These are phyloP conservation scores for Nicotiana obtusifolia DNA, from an alignment of 257 asterid species.

Conservation along the genomic window DNA sequence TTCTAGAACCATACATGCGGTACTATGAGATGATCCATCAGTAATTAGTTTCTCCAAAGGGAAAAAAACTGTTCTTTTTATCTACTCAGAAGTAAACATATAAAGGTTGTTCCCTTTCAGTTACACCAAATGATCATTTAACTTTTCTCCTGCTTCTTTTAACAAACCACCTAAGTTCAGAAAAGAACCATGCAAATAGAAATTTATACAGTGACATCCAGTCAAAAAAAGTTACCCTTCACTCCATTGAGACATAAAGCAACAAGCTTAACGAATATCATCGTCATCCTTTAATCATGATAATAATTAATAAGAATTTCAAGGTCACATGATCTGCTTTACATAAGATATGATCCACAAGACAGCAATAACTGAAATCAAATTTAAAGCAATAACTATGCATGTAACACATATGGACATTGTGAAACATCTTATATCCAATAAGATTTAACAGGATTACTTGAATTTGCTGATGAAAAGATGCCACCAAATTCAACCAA, in stretches of 20 bases:
- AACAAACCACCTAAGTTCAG: background rate
- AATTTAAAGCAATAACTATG: background rate
- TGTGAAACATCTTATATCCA: no score
- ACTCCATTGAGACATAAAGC: background rate
- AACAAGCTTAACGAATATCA: background rate
- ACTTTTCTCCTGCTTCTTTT: background rate
- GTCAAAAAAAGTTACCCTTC: background rate
- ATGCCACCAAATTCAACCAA: background rate
- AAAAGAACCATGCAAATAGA: background rate
- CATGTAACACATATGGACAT: background rate
- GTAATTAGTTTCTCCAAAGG: background rate
- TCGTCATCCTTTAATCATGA: background rate
- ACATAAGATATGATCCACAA: background rate
- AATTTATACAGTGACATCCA: background rate
- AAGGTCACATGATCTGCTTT: background rate
- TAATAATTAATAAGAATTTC: background rate
- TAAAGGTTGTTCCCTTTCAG: background rate
- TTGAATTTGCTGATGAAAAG: background rate
- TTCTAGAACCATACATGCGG: slow-evolving; percentile 5
- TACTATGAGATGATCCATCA: background rate
- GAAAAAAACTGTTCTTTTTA: background rate
- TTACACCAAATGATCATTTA: background rate
- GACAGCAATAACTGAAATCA: background rate
- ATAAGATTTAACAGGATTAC: background rate
- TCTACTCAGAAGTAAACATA: background rate